Evolutionary conservation across 305 asterid species (phyloP).

Genomic region (Galium porrigens): DNA sequence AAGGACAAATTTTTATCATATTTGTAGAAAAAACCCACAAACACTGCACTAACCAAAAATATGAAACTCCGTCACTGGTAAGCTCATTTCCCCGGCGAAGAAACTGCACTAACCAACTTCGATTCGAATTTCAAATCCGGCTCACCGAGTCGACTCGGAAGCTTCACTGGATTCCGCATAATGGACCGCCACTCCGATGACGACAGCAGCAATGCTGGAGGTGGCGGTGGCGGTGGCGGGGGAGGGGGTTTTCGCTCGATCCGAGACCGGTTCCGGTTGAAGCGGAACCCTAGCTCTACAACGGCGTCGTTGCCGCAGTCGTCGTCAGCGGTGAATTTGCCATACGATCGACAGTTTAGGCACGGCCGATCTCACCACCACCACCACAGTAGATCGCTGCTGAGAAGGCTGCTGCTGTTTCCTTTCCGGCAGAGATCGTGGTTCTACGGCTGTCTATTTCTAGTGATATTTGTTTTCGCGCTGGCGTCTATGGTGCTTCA

Average conservation of each 20-base stretch:
- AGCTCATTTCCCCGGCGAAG: background rate
- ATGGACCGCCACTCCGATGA: slow-evolving; percentile 20
- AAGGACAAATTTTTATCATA: background rate
- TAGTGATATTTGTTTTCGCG: slow-evolving; percentile 47
- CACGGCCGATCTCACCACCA: slow-evolving; percentile 63
- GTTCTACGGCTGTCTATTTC: slow-evolving; percentile 42
- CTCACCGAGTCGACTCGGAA: slow-evolving; percentile 7
- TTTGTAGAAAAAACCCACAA: background rate
- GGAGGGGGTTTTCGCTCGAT: slow-evolving; percentile 41
- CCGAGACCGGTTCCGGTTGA: slow-evolving; percentile 87
- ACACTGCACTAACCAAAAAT: background rate
- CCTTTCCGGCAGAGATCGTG: slow-evolving; percentile 45
- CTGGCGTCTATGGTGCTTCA: slow-evolving; percentile 68
- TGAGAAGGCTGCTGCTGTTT: slow-evolving; percentile 30
- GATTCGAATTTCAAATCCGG: background rate
- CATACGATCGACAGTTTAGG: slow-evolving; percentile 33
- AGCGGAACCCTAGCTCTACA: slow-evolving; percentile 37
- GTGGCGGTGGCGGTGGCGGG: slow-evolving; percentile 16
- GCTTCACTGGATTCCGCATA: background rate
- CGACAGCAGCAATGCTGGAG: slow-evolving; percentile 7
- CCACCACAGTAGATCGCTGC: slow-evolving; percentile 26
- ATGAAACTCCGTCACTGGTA: background rate
- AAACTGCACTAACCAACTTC: background rate
- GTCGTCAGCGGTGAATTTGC: slow-evolving; percentile 20
- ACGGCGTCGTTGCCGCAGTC: slow-evolving; percentile 25